Base-by-base conservation (phyloP, 805 yeast species). In the Yamadazyma philogaea region DNA sequence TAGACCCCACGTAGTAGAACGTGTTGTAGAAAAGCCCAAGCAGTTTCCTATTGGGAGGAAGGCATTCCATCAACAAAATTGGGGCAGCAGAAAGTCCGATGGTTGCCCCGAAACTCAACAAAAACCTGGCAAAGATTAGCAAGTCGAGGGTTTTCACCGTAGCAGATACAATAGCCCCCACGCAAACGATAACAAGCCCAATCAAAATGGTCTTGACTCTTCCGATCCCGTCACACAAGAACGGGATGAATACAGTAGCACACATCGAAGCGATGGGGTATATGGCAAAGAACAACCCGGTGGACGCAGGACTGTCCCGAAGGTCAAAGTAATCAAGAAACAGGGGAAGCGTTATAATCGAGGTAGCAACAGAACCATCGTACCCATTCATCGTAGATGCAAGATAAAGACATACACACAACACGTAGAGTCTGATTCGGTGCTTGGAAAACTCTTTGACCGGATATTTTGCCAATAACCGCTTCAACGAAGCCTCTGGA, bases 301-400 rank as follows among this genome's bases (percentile, higher is more conserved):
- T 43, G 7, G 70, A 68, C 19, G 60, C 50, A 27, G 68, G 66
- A 44, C 72, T 61, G 6, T 28, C 44, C 32, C 40, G 45, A 12
- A 47, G 30, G n/a, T 46, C 26, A 34, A 49, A 54, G 31, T 50
- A 46, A 8, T 40, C 47, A 12, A 46, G 22, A 30, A 48, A 54
- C 34, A 48, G 49, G 4, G 49, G 48, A 20, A 46, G 37, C 22
- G 57, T 54, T 21, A 48, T 47, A 24, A 53, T 53, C n/a, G 49
- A 34, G 6, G 54, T 46, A 51, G 75, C 57, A 56, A 75, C 56
- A 3, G 69, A 62, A 39, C 72, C 73, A 55, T 71, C 76, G 49
- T 60, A 72, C 38, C 77, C 75, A 28, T 60, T 64, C 49, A 68
- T 70, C 40, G 77, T 68, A 4, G 78, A 66, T 19, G 70, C 57